Evolutionary conservation across 2,329 filamentous ascomycete genomes (phyloP), one percentile per base, ranked within the genome.

Genomic region (Chaetomium strumarium): DNA sequence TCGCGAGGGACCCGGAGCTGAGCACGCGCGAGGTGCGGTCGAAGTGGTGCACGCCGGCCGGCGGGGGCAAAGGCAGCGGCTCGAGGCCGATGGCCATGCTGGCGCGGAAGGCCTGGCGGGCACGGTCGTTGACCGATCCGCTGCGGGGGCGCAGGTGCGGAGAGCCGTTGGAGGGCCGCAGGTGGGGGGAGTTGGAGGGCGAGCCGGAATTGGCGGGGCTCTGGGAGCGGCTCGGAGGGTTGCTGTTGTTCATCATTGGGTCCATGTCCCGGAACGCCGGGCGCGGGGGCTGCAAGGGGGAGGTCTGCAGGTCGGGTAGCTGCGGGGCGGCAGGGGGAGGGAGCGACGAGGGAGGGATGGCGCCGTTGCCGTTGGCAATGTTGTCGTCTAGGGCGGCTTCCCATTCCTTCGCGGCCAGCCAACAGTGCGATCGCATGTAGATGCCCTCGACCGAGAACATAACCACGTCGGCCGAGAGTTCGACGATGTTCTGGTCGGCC

Each of bases 391-490:
- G 38, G 29, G 52, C 52, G 14, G 60, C 58, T 51, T 76, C 73
- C 77, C 77, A 80, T 40, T 69, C 65, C 58, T 77, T 75, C 19
- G 76, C 77, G 2, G 74, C 75, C 31, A 76, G 66, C 77, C 77
- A 80, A 64, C 77, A 80, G 67, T 80, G 76, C 49, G 75, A 78
- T 47, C 79, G 76, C 58, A 79, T 76, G 62, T 81, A 81, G 16
- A 77, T 81, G 13, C 78, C 79, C 63, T 83, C 79, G 46, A 81
- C 77, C 55, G 78, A 81, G 63, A 81, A 81, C 64, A 81, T 73
- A 57, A 83, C 76, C 6, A 79, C 76, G 61, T 83, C 80, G 49
- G 78, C 72, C 1, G 79, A 81, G 17, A 83, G 71, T 67, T 83
- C 78, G 29, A 83, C 80, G 31, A 79, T 66, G 9, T 75, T 76